These are phyloP conservation scores for Petrea volubilis DNA, from an alignment of 257 asterid species.

Conservation along the genomic window DNA sequence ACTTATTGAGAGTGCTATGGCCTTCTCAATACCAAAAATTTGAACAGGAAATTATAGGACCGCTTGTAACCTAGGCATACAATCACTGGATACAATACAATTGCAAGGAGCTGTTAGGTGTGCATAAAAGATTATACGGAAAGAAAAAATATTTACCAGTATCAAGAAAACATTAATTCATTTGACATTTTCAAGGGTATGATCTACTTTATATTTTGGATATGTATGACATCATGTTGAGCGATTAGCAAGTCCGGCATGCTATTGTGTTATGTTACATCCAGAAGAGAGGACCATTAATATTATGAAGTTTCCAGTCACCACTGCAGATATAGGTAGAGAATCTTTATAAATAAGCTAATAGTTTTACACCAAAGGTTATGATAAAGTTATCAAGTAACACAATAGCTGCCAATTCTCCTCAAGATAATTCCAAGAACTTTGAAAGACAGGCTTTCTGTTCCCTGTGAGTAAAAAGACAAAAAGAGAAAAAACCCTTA, in stretches of 20 bases:
- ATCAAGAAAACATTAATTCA: background rate
- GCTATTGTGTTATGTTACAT: background rate
- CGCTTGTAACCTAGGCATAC: background rate
- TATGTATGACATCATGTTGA: background rate
- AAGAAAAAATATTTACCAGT: background rate
- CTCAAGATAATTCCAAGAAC: background rate
- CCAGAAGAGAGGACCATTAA: background rate
- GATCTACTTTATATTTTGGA: background rate
- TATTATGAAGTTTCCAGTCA: background rate
- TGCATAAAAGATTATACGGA: background rate
- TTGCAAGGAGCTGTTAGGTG: background rate
- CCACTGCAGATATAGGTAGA: background rate
- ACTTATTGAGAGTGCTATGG: background rate
- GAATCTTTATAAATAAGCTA: background rate
- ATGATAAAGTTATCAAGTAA: background rate
- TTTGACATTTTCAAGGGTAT: too few species aligned
- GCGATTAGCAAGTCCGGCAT: background rate
- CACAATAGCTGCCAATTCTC: background rate
- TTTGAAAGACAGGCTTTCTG: background rate
- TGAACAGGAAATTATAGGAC: background rate
- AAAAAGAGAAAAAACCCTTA: background rate
- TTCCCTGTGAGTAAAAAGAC: background rate
- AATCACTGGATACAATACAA: background rate
- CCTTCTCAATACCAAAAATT: background rate
- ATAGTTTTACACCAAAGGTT: background rate